phyloP scores from a whole-genome alignment of 1,284 basidiomycete species.

The Kalmanozyma brasiliensis region DNA sequence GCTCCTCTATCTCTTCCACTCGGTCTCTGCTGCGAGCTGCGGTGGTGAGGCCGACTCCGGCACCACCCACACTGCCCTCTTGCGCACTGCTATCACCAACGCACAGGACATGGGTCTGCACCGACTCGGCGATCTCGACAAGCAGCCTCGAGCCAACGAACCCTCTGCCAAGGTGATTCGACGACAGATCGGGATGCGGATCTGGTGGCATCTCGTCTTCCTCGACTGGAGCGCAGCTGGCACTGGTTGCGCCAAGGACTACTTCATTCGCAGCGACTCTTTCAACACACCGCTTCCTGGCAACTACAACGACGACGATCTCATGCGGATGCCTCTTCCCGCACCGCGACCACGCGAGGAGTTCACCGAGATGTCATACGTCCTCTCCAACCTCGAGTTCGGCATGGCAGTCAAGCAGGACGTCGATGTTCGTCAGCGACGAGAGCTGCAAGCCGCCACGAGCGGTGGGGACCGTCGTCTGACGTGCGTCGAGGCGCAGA shows the following conservation, averaged over 20 bases:
- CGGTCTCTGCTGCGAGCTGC: constrained; percentile 27
- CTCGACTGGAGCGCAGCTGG: constrained; percentile 55
- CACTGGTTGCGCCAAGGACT: constrained; percentile 40
- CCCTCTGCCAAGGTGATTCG: constrained; percentile 48
- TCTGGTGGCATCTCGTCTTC: constrained; percentile 64
- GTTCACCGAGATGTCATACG: constrained; percentile 63
- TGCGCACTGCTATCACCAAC: constrained; percentile 61
- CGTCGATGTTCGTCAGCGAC: constrained; percentile 47
- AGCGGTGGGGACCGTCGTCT: constrained; percentile 41
- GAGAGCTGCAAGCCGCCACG: constrained; percentile 42
- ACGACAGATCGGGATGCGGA: constrained; percentile 61
- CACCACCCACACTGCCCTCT: constrained; percentile 33
- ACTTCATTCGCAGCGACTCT: constrained; percentile 53
- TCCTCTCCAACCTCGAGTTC: constrained; percentile 52
- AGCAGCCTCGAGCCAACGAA: constrained; percentile 50
- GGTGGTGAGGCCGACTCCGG: constrained; percentile 37
- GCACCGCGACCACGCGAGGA: constrained; percentile 47
- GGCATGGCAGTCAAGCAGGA: constrained; percentile 53
- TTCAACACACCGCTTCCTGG: constrained; percentile 65
- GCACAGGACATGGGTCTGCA: constrained; percentile 64
- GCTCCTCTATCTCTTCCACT: constrained; percentile 42
- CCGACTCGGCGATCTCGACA: constrained; percentile 58
- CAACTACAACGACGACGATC: constrained; percentile 65
- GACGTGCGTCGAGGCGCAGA: constrained; percentile 36
- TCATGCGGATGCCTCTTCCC: constrained; percentile 48